Base-by-base conservation (phyloP, 805 yeast species). In the Candida arabinofermentans region DNA sequence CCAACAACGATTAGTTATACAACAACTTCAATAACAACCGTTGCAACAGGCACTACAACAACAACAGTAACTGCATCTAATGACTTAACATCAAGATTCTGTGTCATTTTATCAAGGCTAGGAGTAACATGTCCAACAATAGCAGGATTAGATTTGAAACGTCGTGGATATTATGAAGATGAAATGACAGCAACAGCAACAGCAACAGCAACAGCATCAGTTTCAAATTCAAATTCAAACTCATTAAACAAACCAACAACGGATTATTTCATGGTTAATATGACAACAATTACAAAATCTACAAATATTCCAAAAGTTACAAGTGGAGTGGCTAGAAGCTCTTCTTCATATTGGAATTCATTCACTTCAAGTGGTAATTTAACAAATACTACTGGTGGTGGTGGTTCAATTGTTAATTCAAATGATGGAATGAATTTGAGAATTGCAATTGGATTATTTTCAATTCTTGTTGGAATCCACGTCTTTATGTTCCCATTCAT, bases 21-120 rank as follows among this genome's bases (percentile, higher is more conserved):
- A 13, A 38, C 47, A 8, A 43, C 42, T 16, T 35, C 39, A 8
- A 43, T 41, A 12, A 26, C 41, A 17, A 43, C 41, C 12, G 34
- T 38, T 8, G 27, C 34, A 13, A 39, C 47, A 9, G 36, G n/a
- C 12, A 46, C 44, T 4, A 38, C 39, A 13, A 42, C 46, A 16
- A 42, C 49, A 7, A 40, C 49, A 0, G 49, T 42, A 33, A 46
- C 52, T 3, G 23, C 36, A 29, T 26, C 47, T 21, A 46, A 40
- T 23, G 50, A 51, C 32, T 41, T 47, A 34, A 48, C 53, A 2
- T 48, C 55, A 3, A 39, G 55, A 18, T 48, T 48, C 34, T 51
- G 53, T 27, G 43, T 50, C 8, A 43, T 51, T 27, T 33, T 48
- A 37, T 42, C 50, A 18, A 41, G 51, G 13, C 26, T 51, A 24